Conservation (phyloP, 768 basidiomycete genomes). For the Amanita molliuscula region DNA sequence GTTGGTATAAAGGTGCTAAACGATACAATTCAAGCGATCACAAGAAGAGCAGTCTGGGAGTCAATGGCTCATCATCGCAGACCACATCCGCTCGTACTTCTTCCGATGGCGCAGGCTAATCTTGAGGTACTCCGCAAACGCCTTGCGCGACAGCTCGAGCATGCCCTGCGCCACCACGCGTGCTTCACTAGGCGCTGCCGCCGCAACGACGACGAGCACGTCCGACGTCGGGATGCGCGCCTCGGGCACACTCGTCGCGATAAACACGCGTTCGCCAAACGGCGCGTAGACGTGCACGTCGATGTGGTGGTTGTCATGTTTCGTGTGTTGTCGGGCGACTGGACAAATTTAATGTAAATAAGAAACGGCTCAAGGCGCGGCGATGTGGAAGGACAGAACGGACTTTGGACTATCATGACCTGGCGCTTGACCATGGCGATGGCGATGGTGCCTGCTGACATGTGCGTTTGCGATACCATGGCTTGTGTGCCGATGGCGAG, state of each 20-base stretch:
- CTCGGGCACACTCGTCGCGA: slow-evolving; percentile 45
- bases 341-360: no score
- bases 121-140: slow-evolving; percentile 48
- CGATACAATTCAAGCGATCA: no score
- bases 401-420: slow-evolving; percentile 63
- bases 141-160: slow-evolving; percentile 53
- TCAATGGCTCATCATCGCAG: slow-evolving; percentile 1
- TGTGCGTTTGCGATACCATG: slow-evolving; percentile 6
- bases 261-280: slow-evolving; percentile 58
- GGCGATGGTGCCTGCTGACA: slow-evolving; percentile 51
- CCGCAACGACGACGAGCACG: slow-evolving; percentile 45
- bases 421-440: slow-evolving; percentile 61
- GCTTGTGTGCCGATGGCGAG: no score
- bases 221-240: slow-evolving; percentile 54
- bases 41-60: no score
- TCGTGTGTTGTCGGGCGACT: slow-evolving; percentile 49
- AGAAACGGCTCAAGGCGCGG: no score
- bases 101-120: slow-evolving; percentile 41
- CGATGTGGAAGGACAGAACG: slow-evolving; percentile 5
- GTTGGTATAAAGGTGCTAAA: no score
- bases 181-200: slow-evolving; percentile 2
- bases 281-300: slow-evolving; percentile 59
- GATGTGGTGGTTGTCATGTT: slow-evolving; percentile 45
- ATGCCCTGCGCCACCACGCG: slow-evolving; percentile 33
- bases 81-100: slow-evolving; percentile 51